A percentile compares a stretch with the other conserved stretches of the same genome.
These are phyloP conservation scores for Pichia scutulata DNA, from an alignment of 805 yeast genomes.

Conservation along the genomic window DNA sequence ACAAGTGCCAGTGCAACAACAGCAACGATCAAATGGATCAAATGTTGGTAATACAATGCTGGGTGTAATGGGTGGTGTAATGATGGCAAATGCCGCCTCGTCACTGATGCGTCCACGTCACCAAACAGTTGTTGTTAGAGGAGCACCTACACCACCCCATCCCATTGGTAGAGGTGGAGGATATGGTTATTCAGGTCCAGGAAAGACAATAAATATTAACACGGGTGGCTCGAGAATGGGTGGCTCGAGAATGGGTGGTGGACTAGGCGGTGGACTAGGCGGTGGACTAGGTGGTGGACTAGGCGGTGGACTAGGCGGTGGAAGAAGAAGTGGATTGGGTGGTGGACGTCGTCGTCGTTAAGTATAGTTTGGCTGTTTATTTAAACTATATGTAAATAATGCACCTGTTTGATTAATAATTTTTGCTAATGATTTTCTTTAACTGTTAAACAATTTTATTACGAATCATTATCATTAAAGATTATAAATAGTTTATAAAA, in stretches of 20 bases:
- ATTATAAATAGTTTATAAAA: background rate
- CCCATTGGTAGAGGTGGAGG: background rate
- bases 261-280: background rate
- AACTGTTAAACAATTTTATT: background rate
- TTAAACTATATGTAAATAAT: too few relatives aligned
- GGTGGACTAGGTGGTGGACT: background rate
- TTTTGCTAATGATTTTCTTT: too few relatives aligned
- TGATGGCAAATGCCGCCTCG: conserved; percentile 1
- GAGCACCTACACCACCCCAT: background rate
- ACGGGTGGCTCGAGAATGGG: background rate
- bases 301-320: background rate
- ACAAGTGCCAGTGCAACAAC: background rate
- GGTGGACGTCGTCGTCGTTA: background rate
- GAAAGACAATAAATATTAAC: background rate
- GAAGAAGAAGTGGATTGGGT: background rate
- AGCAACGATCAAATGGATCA: background rate
- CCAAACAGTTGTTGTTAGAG: background rate
- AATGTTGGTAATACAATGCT: conserved; percentile 3
- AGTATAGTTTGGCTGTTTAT: too few relatives aligned
- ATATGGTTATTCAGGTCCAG: background rate
- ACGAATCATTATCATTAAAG: background rate
- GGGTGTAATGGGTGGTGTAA: conserved; percentile 7
- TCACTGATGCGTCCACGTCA: background rate
- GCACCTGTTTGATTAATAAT: too few relatives aligned
- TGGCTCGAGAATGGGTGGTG: background rate